These are phyloP conservation scores for Trichoderma afroharzianum DNA, from an alignment of 2,329 filamentous ascomycete species.

Conservation along the genomic window DNA sequence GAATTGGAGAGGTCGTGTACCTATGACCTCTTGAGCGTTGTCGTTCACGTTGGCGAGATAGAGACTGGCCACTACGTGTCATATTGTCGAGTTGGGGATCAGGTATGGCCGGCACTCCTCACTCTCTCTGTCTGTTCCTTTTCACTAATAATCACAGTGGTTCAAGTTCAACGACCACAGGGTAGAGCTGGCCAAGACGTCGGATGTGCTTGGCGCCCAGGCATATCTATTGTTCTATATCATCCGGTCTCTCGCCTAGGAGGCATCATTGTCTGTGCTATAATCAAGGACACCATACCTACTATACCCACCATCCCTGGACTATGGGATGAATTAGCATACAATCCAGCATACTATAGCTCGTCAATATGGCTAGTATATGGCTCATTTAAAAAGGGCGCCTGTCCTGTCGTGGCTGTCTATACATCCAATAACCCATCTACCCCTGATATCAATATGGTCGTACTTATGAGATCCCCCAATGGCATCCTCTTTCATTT, in stretches of 20 bases:
- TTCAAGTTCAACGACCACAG: conserved; percentile 95
- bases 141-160: conserved; percentile 56
- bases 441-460: neutral
- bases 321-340: neutral
- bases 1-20: conserved; percentile 64
- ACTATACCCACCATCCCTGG: neutral
- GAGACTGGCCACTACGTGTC: conserved; percentile 90
- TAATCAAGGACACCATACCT: neutral
- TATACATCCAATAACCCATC: neutral
- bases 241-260: conserved; percentile 52
- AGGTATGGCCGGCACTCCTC: conserved; percentile 35
- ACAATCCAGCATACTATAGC: neutral
- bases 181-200: conserved; percentile 77
- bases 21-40: conserved; percentile 84
- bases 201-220: conserved; percentile 79
- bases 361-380: neutral
- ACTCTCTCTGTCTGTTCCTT: neutral
- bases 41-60: conserved; percentile 90
- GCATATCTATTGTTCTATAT: conserved; percentile 91
- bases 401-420: neutral
- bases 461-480: neutral
- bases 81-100: conserved; percentile 78
- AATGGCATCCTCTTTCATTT: neutral
- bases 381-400: neutral
- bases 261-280: neutral